phyloP scores from a whole-genome alignment of 306 rosid genomes.

The Elaeagnus macrophylla region DNA sequence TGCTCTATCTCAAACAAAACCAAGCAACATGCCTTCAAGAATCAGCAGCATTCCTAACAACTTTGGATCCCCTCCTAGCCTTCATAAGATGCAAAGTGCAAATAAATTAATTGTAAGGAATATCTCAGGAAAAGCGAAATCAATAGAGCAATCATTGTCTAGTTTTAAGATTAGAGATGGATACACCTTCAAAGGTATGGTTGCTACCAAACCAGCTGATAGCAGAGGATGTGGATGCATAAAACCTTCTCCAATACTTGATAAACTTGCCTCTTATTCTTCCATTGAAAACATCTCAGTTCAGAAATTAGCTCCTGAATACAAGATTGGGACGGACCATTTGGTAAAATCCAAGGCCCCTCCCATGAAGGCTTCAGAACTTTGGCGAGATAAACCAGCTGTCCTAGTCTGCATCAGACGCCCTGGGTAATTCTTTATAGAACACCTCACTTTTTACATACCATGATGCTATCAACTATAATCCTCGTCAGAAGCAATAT shows the following conservation, averaged over 20 bases:
- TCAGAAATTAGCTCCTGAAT: constrained; percentile 74
- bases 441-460: not conserved
- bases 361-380: constrained; percentile 67
- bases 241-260: constrained; percentile 50
- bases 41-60: constrained; percentile 34
- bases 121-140: constrained; percentile 22
- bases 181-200: constrained; percentile 68
- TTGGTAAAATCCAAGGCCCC: constrained; percentile 70
- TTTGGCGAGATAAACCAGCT: constrained; percentile 65
- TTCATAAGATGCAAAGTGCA: constrained; percentile 18
- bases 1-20: constrained; percentile 26
- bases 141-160: constrained; percentile 41
- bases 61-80: constrained; percentile 17
- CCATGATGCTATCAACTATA: not conserved
- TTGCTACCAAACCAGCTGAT: constrained; percentile 57
- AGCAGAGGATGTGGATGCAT: constrained; percentile 68
- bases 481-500: too few species aligned
- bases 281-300: constrained; percentile 53
- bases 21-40: constrained; percentile 20
- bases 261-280: constrained; percentile 57
- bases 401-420: constrained; percentile 73
- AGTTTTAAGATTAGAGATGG: constrained; percentile 59
- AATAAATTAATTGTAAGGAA: constrained; percentile 21
- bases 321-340: constrained; percentile 72
- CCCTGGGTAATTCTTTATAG: constrained; percentile 58